Percentiles rank a stretch among this genome's conserved stretches.
These are phyloP conservation scores for Arachis stenosperma DNA, from an alignment of 306 rosid species.

Conservation along the genomic window DNA sequence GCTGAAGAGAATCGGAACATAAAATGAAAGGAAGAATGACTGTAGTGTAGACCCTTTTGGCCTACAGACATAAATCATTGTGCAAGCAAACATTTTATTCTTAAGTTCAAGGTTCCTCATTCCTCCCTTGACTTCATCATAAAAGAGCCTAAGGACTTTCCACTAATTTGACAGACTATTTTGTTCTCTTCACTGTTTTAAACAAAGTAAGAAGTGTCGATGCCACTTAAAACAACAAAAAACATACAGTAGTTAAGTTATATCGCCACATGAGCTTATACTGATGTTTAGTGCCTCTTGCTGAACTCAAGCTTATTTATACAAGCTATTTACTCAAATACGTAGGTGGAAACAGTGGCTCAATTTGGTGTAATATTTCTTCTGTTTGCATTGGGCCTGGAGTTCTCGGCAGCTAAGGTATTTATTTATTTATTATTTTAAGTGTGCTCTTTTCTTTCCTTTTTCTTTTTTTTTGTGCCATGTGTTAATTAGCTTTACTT, in stretches of 20 bases:
- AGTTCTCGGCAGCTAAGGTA: conserved; percentile 86
- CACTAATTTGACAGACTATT: background rate
- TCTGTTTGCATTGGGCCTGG: conserved; percentile 96
- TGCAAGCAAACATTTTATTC: background rate
- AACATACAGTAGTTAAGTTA: background rate
- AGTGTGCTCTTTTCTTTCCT: background rate
- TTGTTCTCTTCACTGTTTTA: background rate
- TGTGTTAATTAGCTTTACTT: conserved; percentile 23
- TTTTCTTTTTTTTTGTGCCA: conserved; percentile 19
- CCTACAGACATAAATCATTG: background rate
- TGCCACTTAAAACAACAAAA: conserved; percentile 1
- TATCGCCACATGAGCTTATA: background rate
- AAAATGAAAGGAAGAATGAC: background rate
- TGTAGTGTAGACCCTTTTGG: too few species aligned
- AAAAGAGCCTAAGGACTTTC: background rate
- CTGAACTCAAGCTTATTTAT: conserved; percentile 14
- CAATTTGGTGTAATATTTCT: conserved; percentile 99
- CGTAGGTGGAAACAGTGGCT: conserved; percentile 98
- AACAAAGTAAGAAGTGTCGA: background rate
- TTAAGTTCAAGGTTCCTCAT: background rate
- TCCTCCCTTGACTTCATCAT: background rate
- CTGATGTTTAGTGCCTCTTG: conserved; percentile 1
- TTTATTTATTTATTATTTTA: conserved; percentile 36
- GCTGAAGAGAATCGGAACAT: background rate
- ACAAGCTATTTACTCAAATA: conserved; percentile 23